Base-by-base conservation (phyloP, 441 rosid species). In the Arabidopsis hybrid region DNA sequence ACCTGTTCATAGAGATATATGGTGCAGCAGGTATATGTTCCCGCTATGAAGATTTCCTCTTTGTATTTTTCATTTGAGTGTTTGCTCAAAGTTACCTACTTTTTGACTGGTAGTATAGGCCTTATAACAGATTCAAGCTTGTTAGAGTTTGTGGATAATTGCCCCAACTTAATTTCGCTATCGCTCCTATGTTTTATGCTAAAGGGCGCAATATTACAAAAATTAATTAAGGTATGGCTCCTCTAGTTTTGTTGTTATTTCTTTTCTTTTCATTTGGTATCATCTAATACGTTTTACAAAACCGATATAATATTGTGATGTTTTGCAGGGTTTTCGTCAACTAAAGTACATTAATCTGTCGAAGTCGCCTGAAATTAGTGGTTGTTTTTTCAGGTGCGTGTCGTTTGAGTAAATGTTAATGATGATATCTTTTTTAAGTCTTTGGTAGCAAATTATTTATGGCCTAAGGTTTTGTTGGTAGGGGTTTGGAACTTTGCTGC, bases 161-260 rank as follows among this genome's bases (percentile, higher is more conserved):
- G 92, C 79, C 93, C 90, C 21, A 85, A 87, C 75, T 43, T 93
- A 72, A 77, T 79, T 63, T 91, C 97, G 72, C 71, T 93, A 78
- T 81, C 92, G 6, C 93, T 93, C 64, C 78, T 88, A 83, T 85
- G 88, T 62, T 91, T 88, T 85, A 82, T 85, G 86, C 78, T 91
- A 67, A 89, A 83, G 53, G 98, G 89, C 74, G 78, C 84, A 69
- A 85, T 84, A 77, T 85, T 85, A 68, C 86, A 81, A 26, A 13
- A 12, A 3, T 8, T 55, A 2, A 26, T 69, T 8, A 16, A 3
- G 75, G 79, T 76, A 39, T 57, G 66, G 6, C 14, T 29, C 6
- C 40, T 56, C 11, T 40, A 13, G 8, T 55, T 31, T 46, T 55
- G 10, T 38, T 61, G 35, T 12, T 60, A 35, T 40, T 12, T 75